Evolutionary conservation across 106 monocot genomes (phyloP).

Genomic region (Phalaenopsis aphrodite): DNA sequence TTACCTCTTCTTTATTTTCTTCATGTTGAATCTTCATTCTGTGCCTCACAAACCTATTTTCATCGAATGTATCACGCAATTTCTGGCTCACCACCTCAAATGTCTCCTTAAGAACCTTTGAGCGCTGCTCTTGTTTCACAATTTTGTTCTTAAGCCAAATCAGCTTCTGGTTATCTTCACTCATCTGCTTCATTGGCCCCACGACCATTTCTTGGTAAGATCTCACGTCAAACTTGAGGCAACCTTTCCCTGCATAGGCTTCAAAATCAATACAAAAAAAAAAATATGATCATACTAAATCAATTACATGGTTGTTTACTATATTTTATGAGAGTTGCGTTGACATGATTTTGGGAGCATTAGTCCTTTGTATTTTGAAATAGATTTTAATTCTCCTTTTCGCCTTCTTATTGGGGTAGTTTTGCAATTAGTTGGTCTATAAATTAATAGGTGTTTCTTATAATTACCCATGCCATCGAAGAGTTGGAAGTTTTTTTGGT

Average conservation of each 20-base stretch:
- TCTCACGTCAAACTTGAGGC: slow-evolving; percentile 66
- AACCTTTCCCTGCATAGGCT: slow-evolving; percentile 40
- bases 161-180: slow-evolving; percentile 69
- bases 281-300: background rate
- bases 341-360: no score
- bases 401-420: no score
- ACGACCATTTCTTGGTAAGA: slow-evolving; percentile 93
- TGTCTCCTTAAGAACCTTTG: slow-evolving; percentile 55
- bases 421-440: no score
- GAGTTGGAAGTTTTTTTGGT: no score
- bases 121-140: slow-evolving; percentile 33
- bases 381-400: no score
- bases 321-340: background rate
- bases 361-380: no score
- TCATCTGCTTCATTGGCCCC: slow-evolving; percentile 65
- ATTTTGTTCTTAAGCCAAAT: slow-evolving; percentile 28
- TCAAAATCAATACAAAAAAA: background rate
- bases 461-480: no score
- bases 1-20: slow-evolving; percentile 84
- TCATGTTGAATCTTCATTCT: slow-evolving; percentile 57
- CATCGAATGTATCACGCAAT: slow-evolving; percentile 45
- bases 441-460: no score
- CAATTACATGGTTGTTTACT: background rate
- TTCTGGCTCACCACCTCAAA: slow-evolving; percentile 43
- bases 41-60: slow-evolving; percentile 49